Conservation (phyloP, 2,329 filamentous ascomycete genomes). For the Aspergillus nomiae region DNA sequence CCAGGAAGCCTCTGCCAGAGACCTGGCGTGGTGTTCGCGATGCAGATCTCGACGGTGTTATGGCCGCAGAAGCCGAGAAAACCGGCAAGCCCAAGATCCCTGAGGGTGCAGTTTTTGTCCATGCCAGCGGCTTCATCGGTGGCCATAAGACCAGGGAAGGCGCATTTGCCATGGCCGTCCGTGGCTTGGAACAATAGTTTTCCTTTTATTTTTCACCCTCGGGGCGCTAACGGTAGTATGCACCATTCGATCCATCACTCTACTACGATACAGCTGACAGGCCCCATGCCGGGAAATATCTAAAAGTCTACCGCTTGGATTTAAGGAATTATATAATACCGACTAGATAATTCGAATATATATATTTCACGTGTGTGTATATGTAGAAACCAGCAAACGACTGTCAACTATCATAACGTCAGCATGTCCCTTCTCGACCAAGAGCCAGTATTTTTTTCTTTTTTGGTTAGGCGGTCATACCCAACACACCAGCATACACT, state of each 20-base stretch:
- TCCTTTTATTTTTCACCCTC: not conserved
- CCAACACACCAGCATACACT: not conserved
- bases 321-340: not conserved
- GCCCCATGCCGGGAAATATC: not conserved
- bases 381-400: not conserved
- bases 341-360: not conserved
- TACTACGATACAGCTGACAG: not conserved
- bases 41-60: constrained; percentile 70
- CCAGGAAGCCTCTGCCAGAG: constrained; percentile 86
- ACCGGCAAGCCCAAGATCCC: constrained; percentile 41
- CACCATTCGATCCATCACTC: not conserved
- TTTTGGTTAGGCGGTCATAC: not conserved
- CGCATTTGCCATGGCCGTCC: constrained; percentile 75
- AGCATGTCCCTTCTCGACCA: not conserved
- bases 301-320: not conserved
- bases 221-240: not conserved
- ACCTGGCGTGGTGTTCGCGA: constrained; percentile 91
- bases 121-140: constrained; percentile 93
- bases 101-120: constrained; percentile 79
- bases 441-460: not conserved
- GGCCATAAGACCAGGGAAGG: constrained; percentile 92
- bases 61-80: constrained; percentile 43
- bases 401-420: not conserved
- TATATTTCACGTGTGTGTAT: not conserved
- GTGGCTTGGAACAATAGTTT: constrained; percentile 35